Evolutionary conservation across 345 rosid species (phyloP), one percentile per base, ranked within the genome.

Genomic region (Crucihimalaya himalaica): DNA sequence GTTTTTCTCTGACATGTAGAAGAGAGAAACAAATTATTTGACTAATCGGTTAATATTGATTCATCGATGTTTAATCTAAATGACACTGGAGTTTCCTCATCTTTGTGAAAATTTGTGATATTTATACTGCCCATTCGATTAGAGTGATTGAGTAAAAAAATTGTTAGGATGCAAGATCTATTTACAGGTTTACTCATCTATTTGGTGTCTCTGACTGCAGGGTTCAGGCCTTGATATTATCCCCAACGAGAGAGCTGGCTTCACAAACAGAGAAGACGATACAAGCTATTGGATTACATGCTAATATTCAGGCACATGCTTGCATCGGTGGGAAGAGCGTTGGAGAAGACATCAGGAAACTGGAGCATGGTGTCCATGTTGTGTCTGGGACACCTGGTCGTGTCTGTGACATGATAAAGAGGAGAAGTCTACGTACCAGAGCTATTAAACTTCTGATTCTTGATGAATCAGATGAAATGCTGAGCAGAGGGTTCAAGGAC

Each of bases 401-500:
- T 80, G 99, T 95, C 13, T 92, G 94, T 78, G 98, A 92, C 68
- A 95, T 95, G 99, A 95, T 95, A 74, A 95, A 92, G 89, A 88
- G 98, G 83, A 90, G 93, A 79, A 92, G 97, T 8, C 77, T 95
- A 50, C 89, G 97, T 0, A 95, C 98, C n/a, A 84, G 96, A 83
- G 91, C 93, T 72, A 75, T 83, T 68, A 83, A 75, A 48, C 61
- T 83, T 48, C 21, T 83, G 81, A 77, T 83, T 75, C 86, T 83
- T 55, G 99, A 95, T 74, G 98, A 92, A 75, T 90, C 96, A 35
- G 98, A 95, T 86, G 99, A 95, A 82, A 95, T 95, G 97, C 81
- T 95, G 77, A 92, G 99, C 86, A 89, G 98, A 89, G 99, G 99
- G 50, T 92, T 95, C 74, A 95, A 95, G 83, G 98, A 95, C 81